These are phyloP conservation scores for Blastocystis sp. DNA, from an alignment of 352 stramenopile species.

Conservation along the genomic window DNA sequence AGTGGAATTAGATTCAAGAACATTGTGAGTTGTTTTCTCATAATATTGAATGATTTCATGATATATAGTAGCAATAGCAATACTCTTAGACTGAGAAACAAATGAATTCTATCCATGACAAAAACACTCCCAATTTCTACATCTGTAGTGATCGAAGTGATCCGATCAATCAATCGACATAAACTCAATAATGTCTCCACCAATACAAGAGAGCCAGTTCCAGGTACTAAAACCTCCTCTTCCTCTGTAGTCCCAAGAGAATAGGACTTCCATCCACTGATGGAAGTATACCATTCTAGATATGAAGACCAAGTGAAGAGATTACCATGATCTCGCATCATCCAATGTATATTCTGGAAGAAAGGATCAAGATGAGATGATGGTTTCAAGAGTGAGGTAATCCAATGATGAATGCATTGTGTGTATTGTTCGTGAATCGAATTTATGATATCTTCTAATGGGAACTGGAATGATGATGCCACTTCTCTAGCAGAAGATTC, in stretches of 20 bases:
- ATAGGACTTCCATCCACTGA: slow-evolving; percentile 14
- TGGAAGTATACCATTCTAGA: neutral
- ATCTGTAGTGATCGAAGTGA: neutral
- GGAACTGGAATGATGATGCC: neutral
- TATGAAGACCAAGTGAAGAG: neutral
- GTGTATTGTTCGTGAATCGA: neutral
- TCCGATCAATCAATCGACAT: neutral
- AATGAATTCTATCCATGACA: no score
- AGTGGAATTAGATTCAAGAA: neutral
- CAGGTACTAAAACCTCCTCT: neutral
- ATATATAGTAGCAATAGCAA: neutral
- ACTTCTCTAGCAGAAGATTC: neutral
- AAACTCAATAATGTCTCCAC: neutral
- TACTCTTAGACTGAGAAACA: neutral
- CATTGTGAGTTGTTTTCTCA: neutral
- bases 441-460: neutral
- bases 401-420: neutral
- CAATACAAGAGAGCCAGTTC: neutral
- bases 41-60: neutral
- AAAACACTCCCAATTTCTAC: no score
- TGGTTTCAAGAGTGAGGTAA: neutral
- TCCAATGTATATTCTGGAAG: neutral
- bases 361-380: neutral
- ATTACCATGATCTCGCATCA: neutral
- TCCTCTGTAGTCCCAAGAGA: neutral